phyloP scores from a whole-genome alignment of 2,329 filamentous ascomycete genomes.

The Lecanoromycetidae sp. region DNA sequence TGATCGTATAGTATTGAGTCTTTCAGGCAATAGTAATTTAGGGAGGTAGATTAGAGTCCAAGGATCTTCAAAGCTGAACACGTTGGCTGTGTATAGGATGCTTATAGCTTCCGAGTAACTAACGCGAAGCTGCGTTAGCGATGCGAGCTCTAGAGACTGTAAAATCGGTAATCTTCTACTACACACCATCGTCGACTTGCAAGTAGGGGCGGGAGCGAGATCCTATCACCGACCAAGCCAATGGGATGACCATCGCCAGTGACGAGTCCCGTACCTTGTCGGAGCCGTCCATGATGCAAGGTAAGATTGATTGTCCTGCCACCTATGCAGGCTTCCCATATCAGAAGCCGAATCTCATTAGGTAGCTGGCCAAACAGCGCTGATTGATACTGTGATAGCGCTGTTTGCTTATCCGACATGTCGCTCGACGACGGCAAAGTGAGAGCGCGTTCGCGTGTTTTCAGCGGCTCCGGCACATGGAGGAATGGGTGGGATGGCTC shows the following conservation, averaged over 20 bases:
- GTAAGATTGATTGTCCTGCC: background rate
- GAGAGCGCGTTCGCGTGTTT: background rate
- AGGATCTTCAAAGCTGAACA: background rate
- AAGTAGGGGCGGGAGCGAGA: background rate
- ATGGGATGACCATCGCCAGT: background rate
- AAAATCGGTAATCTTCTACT: too few relatives aligned
- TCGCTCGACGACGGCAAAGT: background rate
- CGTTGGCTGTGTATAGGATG: background rate
- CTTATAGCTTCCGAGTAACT: background rate
- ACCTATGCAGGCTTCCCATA: background rate
- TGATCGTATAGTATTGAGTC: background rate
- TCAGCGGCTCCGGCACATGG: background rate
- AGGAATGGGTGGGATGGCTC: too few relatives aligned
- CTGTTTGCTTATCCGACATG: background rate
- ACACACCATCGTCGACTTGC: background rate
- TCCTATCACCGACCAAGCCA: background rate
- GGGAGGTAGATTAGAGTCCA: background rate
- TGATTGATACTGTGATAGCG: background rate
- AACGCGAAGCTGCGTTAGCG: background rate
- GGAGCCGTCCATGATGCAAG: background rate
- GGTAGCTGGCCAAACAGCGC: background rate
- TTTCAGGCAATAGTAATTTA: background rate
- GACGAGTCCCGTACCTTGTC: too few relatives aligned
- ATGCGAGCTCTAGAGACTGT: background rate
- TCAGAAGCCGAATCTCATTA: background rate